Base-by-base conservation (phyloP, 2,329 filamentous ascomycete genomes). In the Neonectria hederae region DNA sequence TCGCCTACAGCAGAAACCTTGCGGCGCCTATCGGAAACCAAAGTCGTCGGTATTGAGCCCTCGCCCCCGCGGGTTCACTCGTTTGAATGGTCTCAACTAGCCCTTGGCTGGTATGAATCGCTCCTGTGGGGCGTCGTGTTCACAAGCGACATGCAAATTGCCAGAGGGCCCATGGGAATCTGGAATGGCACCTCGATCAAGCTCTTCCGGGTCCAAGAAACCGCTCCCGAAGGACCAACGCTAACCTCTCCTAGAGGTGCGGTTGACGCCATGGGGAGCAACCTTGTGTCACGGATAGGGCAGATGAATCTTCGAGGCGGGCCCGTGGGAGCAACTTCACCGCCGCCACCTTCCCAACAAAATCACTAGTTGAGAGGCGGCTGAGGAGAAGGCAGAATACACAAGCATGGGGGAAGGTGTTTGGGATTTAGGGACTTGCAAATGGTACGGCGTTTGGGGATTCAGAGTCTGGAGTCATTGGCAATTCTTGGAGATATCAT, bases 41-140 rank as follows among this genome's bases (percentile, higher is more conserved):
- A 87, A 54, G 82, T 97, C 46, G 85, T 89, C 10, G 90, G 89
- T 9, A 88, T 97, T 40, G 93, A 97, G 49, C 87, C 92, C 1
- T 89, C 89, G 1, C 84, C 91, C 0, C 86, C 93, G 56, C 87
- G 92, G 32, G 90, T 96, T 17, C 94, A 97, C 75, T 90, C 93
- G 14, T 98, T 98, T 74, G 93, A 97, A 80, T 98, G 95, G 95
- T 95, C 94, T 3, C 90, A 92, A 0, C 83, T 97, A 35, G 92
- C 93, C 0, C 84, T 98, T 54, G 95, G 94, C 53, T 98, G 96
- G 96, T 97, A 98, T 77, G 93, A 97, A 78, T 95, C 93, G 5
- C 84, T 98, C 13, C 84, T 99, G 10, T 99, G 96, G 96, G 90
- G 93, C 17, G 92, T 97, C 72, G 89, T 97, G 57, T 98, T 97